phyloP scores from a whole-genome alignment of 179 eudicot genomes.

The Beta lomatogona region DNA sequence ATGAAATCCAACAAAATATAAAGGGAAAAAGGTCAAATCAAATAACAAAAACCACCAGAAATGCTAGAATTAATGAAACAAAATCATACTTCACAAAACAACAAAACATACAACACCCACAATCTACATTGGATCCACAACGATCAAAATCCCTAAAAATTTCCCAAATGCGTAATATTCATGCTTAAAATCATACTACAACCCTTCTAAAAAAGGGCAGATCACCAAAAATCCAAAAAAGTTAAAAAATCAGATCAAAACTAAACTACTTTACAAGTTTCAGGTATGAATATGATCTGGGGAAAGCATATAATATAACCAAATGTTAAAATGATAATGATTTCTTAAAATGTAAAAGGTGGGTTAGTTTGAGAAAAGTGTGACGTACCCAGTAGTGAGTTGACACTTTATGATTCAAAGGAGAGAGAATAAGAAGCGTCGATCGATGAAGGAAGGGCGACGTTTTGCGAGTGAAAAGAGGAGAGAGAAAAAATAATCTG shows the following conservation, averaged over 20 bases:
- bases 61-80: background rate
- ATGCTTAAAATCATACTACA: background rate
- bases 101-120: conserved; percentile 17
- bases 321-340: background rate
- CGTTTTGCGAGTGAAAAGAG: background rate
- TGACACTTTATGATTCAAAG: conserved; percentile 22
- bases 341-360: background rate
- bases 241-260: conserved; percentile 28
- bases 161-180: background rate
- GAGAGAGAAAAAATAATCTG: conserved; percentile 3
- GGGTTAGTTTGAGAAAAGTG: conserved; percentile 12
- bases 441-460: background rate
- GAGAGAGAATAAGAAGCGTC: background rate
- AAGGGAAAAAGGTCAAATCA: conserved; percentile 4
- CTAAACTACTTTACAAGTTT: background rate
- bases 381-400: conserved; percentile 35
- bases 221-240: background rate
- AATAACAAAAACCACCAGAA: conserved; percentile 11
- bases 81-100: conserved; percentile 4
- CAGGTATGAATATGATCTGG: conserved; percentile 17
- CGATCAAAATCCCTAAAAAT: conserved; percentile 12
- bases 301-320: background rate
- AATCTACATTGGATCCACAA: conserved; percentile 31
- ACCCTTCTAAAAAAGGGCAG: background rate
- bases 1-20: background rate